A percentile compares a stretch with the other conserved stretches of the same genome.
phyloP scores from a whole-genome alignment of 2,329 filamentous ascomycete genomes.

The Fusarium austroafricanum region DNA sequence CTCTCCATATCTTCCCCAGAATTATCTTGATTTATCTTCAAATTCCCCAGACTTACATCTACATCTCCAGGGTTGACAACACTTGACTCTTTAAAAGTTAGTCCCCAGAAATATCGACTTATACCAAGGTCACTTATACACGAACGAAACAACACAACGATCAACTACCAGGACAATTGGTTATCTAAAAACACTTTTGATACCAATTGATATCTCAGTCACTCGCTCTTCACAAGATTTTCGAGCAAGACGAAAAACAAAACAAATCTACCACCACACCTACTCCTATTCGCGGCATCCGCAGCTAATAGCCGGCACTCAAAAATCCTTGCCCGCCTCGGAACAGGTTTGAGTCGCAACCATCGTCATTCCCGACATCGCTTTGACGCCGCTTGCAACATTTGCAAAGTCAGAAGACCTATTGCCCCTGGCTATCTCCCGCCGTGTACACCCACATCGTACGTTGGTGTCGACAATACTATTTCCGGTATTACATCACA shows the following conservation, averaged over 20 bases:
- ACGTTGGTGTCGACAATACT: constrained; percentile 16
- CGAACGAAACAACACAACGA: constrained; percentile 17
- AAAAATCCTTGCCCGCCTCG: constrained; percentile 30
- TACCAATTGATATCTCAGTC: constrained; percentile 26
- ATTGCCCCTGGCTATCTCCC: constrained; percentile 38
- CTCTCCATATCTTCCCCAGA: constrained; percentile 40
- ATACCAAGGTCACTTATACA: constrained; percentile 32
- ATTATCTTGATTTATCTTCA: constrained; percentile 24
- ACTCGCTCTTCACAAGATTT: constrained; percentile 12
- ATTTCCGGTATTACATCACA: constrained; percentile 34
- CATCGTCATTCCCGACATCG: constrained; percentile 32
- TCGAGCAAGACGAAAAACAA: constrained; percentile 26
- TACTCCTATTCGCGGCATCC: constrained; percentile 12
- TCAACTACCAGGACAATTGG: constrained; percentile 3
- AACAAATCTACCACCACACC: constrained; percentile 15
- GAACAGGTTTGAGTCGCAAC: constrained; percentile 27
- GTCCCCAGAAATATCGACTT: constrained; percentile 24
- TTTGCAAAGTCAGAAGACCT: constrained; percentile 30
- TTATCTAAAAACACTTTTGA: constrained; percentile 9
- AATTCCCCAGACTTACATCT: constrained; percentile 39
- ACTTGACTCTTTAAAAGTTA: constrained; percentile 24
- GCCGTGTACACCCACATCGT: constrained; percentile 22
- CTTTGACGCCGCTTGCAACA: constrained; percentile 13
- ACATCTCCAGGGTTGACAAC: constrained; percentile 9
- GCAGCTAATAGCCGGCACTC: constrained; percentile 29